These are phyloP conservation scores for Leonotis leonurus DNA, from an alignment of 257 asterid species.

Conservation along the genomic window DNA sequence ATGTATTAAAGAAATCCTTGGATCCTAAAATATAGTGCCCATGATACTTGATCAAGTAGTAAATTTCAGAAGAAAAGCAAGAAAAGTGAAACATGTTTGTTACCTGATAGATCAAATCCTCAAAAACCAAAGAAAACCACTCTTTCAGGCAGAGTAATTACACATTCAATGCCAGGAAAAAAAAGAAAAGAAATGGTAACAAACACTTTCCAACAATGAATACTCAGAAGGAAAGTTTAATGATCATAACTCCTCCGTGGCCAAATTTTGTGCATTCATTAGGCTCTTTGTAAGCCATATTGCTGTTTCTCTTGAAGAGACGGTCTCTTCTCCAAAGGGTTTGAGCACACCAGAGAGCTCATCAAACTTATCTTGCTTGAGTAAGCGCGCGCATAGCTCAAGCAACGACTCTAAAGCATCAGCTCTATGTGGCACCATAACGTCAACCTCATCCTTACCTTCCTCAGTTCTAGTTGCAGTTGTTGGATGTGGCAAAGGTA, in stretches of 20 bases:
- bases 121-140: constrained; percentile 10
- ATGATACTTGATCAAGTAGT: neutral
- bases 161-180: constrained; percentile 7
- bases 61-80: neutral
- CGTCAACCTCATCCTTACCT: constrained; percentile 27
- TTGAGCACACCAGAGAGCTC: constrained; percentile 83
- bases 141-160: constrained; percentile 16
- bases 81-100: neutral
- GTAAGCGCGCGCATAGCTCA: constrained; percentile 73
- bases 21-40: neutral
- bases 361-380: constrained; percentile 79
- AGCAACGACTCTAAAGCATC: constrained; percentile 92
- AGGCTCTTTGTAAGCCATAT: constrained; percentile 89
- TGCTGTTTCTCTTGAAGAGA: constrained; percentile 91
- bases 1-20: neutral
- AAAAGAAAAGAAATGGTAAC: neutral
- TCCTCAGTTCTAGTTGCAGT: constrained; percentile 29
- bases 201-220: constrained; percentile 5
- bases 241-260: constrained; percentile 38
- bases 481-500: constrained; percentile 13
- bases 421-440: constrained; percentile 52
- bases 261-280: constrained; percentile 56
- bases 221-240: neutral
- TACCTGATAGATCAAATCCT: neutral
- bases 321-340: constrained; percentile 77